Evolutionary conservation across 768 basidiomycete species (phyloP), one percentile per base, ranked within the genome.

Genomic region (Mycena leptocephala): DNA sequence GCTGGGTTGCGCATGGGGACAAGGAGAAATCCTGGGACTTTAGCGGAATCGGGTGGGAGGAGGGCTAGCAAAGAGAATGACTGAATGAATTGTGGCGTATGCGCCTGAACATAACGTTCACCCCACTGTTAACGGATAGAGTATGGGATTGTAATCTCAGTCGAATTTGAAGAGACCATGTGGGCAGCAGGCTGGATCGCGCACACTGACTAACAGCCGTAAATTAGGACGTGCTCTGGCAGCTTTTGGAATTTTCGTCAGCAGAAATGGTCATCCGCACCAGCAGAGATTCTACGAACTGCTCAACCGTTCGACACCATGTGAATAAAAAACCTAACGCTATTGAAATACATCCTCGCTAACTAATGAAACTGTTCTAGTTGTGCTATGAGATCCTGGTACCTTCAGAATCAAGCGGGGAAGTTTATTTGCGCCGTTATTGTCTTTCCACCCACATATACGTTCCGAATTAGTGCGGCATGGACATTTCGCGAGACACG

Each of bases 21-120:
- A 74, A 82, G 51, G 88, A 89, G 22, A 51, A 79, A 2, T 70
- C 78, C 39, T 93, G 93, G 93, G 92, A 93, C 81, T 74, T 87
- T 33, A 91, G 89, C 80, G 91, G 92, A 48, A 14, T 71, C 22
- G 92, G 91, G 0, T 93, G 92, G 91, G 90, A 92, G 71, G 91
- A 87, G 11, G 90, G 91, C 14, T 93, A 39, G 35, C 37, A 39
- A 53, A 37, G 51, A 33, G 66, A 53, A 68, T 55, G 53, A 68
- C 11, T 68, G 66, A 68, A 41, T 58, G 32, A 24, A 33, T 58
- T 58, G 56, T 58, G 32, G 18, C 56, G 56, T 18, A 58, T 33
- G 32, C 30, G 56, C 56, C 32, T 33, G 56, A 58, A 58, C 56
- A 58, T 55, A 55, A 28, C 53, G 53, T 30, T 55, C 24, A 55